These are phyloP conservation scores for Pythium graminicola DNA, from an alignment of 352 stramenopile species.

Conservation along the genomic window DNA sequence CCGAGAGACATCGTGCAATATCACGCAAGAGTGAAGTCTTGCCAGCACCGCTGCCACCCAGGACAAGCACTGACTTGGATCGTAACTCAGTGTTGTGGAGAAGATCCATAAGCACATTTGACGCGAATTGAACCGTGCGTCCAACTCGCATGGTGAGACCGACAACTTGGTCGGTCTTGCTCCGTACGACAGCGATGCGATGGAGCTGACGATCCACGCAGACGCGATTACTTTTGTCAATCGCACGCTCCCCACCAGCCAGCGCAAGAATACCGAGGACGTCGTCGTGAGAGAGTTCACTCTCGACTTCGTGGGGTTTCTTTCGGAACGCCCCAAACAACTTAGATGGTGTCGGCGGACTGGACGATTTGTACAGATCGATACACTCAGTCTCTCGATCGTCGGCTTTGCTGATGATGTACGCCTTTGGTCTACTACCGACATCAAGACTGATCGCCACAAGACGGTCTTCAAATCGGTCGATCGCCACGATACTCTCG, in stretches of 20 bases:
- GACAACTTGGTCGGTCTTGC: slow-evolving; percentile 42
- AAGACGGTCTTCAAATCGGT: slow-evolving; percentile 11
- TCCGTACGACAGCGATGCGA: slow-evolving; percentile 64
- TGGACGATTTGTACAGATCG: slow-evolving; percentile 9
- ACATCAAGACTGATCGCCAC: slow-evolving; percentile 6
- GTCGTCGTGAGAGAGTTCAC: slow-evolving; percentile 26
- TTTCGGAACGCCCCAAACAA: slow-evolving; percentile 20
- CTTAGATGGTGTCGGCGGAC: slow-evolving; percentile 22
- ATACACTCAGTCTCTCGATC: slow-evolving; percentile 4
- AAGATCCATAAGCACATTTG: slow-evolving; percentile 58
- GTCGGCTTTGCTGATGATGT: background rate
- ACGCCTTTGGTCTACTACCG: slow-evolving; percentile 7
- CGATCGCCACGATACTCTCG: slow-evolving; percentile 3
- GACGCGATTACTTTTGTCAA: slow-evolving; percentile 73
- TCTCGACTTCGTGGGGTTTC: slow-evolving; percentile 24
- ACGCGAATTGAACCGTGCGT: slow-evolving; percentile 52
- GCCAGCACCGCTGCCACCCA: slow-evolving; percentile 50
- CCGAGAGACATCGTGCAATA: slow-evolving; percentile 49
- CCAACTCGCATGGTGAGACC: slow-evolving; percentile 73
- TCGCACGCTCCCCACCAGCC: slow-evolving; percentile 37
- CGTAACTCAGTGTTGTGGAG: slow-evolving; percentile 34
- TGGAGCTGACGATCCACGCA: slow-evolving; percentile 66
- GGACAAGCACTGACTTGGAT: slow-evolving; percentile 50
- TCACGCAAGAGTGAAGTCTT: slow-evolving; percentile 86
- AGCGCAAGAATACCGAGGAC: slow-evolving; percentile 42